phyloP scores from a whole-genome alignment of 1,139 yeast species.

The Chernovozyma sophiae-reginae region DNA sequence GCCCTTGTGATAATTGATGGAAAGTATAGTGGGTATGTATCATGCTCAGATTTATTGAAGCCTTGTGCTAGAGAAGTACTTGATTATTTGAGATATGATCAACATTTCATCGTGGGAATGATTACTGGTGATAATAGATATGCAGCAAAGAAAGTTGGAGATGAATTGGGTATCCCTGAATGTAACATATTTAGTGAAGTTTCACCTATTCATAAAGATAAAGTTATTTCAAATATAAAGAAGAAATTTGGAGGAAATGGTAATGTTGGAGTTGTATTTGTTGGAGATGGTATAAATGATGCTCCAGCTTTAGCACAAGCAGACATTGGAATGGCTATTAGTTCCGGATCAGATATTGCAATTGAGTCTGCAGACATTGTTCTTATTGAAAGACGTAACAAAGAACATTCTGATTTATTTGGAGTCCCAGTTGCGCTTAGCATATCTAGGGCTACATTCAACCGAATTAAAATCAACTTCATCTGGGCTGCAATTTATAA shows the following conservation, averaged over 20 bases:
- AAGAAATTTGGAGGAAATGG: conserved; percentile 27
- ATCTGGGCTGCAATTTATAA: conserved; percentile 87
- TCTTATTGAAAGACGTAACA: conserved; percentile 33
- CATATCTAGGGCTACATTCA: conserved; percentile 66
- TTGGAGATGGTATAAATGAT: conserved; percentile 96
- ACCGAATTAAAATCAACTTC: conserved; percentile 74
- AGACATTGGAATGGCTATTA: conserved; percentile 85
- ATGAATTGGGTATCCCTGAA: conserved; percentile 59
- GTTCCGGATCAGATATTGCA: conserved; percentile 93
- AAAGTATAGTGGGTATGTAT: conserved; percentile 58
- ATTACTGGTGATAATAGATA: conserved; percentile 80
- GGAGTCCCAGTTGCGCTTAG: conserved; percentile 74
- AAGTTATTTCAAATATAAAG: conserved; percentile 59
- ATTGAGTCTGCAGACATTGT: conserved; percentile 94
- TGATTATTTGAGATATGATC: conserved; percentile 42
- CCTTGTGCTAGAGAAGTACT: conserved; percentile 62
- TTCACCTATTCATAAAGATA: conserved; percentile 73
- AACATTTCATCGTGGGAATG: conserved; percentile 72
- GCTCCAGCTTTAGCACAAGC: conserved; percentile 93
- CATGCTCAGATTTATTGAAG: conserved; percentile 67
- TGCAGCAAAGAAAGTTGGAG: conserved; percentile 65
- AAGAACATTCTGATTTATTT: conserved; percentile 43
- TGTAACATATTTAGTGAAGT: conserved; percentile 72
- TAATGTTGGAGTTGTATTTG: conserved; percentile 62
- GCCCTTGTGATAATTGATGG: conserved; percentile 51